Base-by-base conservation (phyloP, 352 stramenopile species). In the Peronosclerospora sorghi region DNA sequence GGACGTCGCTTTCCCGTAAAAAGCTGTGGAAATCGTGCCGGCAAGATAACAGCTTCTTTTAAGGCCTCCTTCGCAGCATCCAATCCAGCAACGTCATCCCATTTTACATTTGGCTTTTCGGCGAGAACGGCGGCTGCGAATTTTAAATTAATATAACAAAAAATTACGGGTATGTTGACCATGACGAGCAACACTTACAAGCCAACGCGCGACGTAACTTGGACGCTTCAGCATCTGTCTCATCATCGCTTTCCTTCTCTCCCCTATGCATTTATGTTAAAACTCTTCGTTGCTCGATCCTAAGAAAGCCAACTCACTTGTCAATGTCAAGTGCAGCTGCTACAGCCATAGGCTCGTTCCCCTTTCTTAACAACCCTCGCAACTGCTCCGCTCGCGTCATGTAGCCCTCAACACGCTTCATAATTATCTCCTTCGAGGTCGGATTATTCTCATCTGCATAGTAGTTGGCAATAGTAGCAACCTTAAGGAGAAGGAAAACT, bases 1-100 rank as follows among this genome's bases (percentile, higher is more conserved):
- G 92, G 91, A 46, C 75, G 65, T 2, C 76, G 75, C 48, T 90
- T 93, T 1, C 83, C 81, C 8, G 85, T 97, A 64, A 99, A 99
- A 2, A 99, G 71, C 64, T 99, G 93, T 14, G 96, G 96, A 58
- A 98, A 98, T 13, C 81, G 71, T 4, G 80, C 77, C 17, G 96
- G 95, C 24, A 99, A 64, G 46, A 98, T 98, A 7, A 98, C 94
- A n/a, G 94, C 95, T 59, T 99, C 96, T 59, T 99, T 98, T n/a
- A 99, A 59, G 13, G 91, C 86, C 23, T 97, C 91, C 56, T 99
- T 99, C 0, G 96, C 96, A 27, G 73, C 70, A 35, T 97, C 93
- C 18, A 99, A 63, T 32, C 96, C 96, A 20, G 96, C 96, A 13
- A 99, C 95, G 56, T 99, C 96, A 19, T 97, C 86, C 88, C 88